These are phyloP conservation scores for Pelargonium australe DNA, from an alignment of 441 rosid genomes.

Conservation along the genomic window DNA sequence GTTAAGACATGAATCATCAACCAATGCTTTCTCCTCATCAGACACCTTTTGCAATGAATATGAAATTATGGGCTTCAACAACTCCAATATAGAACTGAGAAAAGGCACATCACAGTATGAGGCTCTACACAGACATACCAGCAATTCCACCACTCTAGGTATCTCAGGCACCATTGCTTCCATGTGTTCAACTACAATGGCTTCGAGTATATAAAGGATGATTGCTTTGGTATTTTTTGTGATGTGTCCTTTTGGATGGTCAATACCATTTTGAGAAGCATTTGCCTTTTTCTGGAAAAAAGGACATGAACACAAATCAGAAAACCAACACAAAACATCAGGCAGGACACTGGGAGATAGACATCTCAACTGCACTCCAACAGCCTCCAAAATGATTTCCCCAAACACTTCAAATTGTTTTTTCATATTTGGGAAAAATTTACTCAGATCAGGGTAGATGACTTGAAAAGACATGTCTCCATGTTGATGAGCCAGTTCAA, in stretches of 20 bases:
- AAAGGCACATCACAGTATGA: slow-evolving; percentile 63
- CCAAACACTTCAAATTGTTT: slow-evolving; percentile 63
- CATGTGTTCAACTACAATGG: slow-evolving; percentile 67
- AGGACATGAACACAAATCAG: slow-evolving; percentile 67
- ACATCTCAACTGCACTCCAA: slow-evolving; percentile 64
- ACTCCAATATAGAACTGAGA: slow-evolving; percentile 47
- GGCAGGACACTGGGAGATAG: slow-evolving; percentile 56
- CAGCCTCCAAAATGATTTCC: slow-evolving; percentile 72
- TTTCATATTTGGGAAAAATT: slow-evolving; percentile 67
- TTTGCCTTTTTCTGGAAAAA: slow-evolving; percentile 34
- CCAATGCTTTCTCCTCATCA: slow-evolving; percentile 42
- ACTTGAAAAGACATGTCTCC: slow-evolving; percentile 45
- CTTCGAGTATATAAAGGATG: slow-evolving; percentile 66
- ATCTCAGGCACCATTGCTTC: slow-evolving; percentile 80
- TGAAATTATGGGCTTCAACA: slow-evolving; percentile 71
- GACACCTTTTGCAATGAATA: slow-evolving; percentile 55
- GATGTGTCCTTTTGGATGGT: slow-evolving; percentile 52
- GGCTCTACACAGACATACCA: slow-evolving; percentile 58
- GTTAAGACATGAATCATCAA: slow-evolving; percentile 53
- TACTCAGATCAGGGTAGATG: slow-evolving; percentile 59
- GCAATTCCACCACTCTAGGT: slow-evolving; percentile 68
- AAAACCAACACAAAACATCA: slow-evolving; percentile 82
- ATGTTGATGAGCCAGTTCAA: slow-evolving; percentile 31
- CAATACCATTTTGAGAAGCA: slow-evolving; percentile 26
- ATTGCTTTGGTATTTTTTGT: slow-evolving; percentile 72